phyloP scores from a whole-genome alignment of 2,329 filamentous ascomycete genomes.

The Scorias spongiosa region DNA sequence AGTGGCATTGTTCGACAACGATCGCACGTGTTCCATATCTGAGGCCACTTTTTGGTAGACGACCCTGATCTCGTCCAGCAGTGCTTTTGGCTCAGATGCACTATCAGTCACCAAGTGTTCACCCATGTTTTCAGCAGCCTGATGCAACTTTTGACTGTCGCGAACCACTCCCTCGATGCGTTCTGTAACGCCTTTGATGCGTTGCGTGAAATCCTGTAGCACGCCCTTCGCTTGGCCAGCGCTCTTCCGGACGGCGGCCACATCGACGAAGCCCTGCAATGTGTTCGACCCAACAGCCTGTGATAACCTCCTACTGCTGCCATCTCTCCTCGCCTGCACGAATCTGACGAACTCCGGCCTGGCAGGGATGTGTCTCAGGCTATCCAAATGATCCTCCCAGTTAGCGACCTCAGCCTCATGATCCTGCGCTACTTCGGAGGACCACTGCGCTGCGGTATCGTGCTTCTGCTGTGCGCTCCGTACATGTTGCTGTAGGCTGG shows the following conservation, averaged over 20 bases:
- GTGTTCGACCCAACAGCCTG: slow-evolving; percentile 36
- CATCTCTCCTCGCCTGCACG: slow-evolving; percentile 10
- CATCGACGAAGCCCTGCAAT: slow-evolving; percentile 61
- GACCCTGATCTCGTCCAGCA: slow-evolving; percentile 74
- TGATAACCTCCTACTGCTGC: slow-evolving; percentile 13
- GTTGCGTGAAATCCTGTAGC: slow-evolving; percentile 47
- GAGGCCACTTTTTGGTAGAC: slow-evolving; percentile 74
- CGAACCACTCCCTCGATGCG: slow-evolving; percentile 26
- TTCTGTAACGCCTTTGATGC: slow-evolving; percentile 26
- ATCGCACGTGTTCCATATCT: slow-evolving; percentile 65
- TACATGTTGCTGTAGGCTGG: slow-evolving; percentile 66
- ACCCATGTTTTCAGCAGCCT: slow-evolving; percentile 28
- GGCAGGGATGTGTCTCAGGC: slow-evolving; percentile 49
- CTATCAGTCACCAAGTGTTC: slow-evolving; percentile 8
- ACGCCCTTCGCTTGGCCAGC: slow-evolving; percentile 51
- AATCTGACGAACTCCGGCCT: slow-evolving; percentile 47
- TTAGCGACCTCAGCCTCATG: slow-evolving; percentile 47
- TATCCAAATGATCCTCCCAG: slow-evolving; percentile 54
- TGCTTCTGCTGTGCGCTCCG: slow-evolving; percentile 58
- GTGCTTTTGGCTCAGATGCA: slow-evolving; percentile 44
- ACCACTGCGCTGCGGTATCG: slow-evolving; percentile 55
- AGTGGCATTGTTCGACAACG: slow-evolving; percentile 52
- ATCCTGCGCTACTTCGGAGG: slow-evolving; percentile 50
- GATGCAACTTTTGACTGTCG: slow-evolving; percentile 29
- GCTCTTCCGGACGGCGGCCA: slow-evolving; percentile 56